Evolutionary conservation across 805 yeast genomes (phyloP), one percentile per base, ranked within the genome.

Genomic region (Metschnikowia reukaufii): DNA sequence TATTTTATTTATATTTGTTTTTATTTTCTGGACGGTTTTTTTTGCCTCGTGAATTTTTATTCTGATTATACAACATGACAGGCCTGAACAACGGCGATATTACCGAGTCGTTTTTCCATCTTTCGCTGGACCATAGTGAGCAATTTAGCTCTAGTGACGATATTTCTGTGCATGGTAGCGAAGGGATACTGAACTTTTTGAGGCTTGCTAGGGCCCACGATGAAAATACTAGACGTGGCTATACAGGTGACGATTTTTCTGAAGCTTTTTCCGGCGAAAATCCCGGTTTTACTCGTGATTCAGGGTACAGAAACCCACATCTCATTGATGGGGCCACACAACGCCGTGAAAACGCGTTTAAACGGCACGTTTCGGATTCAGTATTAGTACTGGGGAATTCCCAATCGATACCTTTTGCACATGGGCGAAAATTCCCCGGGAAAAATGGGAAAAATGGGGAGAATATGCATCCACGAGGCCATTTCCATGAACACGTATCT

Each of bases 51-150:
- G n/a, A n/a, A n/a, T n/a, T n/a, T n/a, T n/a, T n/a, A n/a, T n/a
- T n/a, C n/a, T n/a, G n/a, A n/a, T n/a, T n/a, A n/a, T n/a, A n/a
- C n/a, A 25, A 25, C 8, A 25, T 25, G 29, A 25, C 29, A 3
- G 29, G 29, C 12, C 29, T 25, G 29, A 25, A 9, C 29, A 43
- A 39, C 6, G 49, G 45, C 39, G 54, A 55, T 35, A 13, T 60
- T 36, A 55, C 68, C 9, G 70, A 67, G 51, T 65, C 70, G 19
- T 66, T 60, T 46, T 47, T 57, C 44, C 64, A 65, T 48, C 54
- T 64, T 16, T 57, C 67, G 13, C 60, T 56, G 45, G 66, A 63
- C 39, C 53, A 55, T 18, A 55, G 56, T 12, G 52, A 48, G 30
- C 52, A 44, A 6, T 20, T 56, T 4, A 51, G 52, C 41, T 42